Evolutionary conservation across 371 early-diverging fungal genomes (phyloP), one percentile per base, ranked within the genome.

Genomic region (Zopfochytrium polystomum): DNA sequence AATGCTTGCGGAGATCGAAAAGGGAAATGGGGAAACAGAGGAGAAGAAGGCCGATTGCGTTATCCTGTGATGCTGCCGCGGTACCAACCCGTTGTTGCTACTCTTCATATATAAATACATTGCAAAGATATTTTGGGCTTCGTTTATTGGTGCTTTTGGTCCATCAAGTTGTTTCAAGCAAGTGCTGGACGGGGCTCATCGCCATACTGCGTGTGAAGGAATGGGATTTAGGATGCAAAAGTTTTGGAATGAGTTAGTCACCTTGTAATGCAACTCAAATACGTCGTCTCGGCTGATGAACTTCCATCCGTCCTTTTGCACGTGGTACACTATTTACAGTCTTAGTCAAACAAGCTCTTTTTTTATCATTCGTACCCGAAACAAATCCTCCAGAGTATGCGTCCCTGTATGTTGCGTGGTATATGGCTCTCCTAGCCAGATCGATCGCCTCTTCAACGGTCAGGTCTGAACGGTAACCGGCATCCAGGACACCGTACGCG

Each of bases 401-500:
- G 85, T 99, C 99, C 66, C 99, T 87, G 79, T 92, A 91, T 35
- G 98, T 93, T 46, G 99, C 99, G 72, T 99, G 98, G 80, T 91
- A 98, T 64, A 99, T 99, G 11, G 99, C 89, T 47, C 96, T 83
- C 63, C 88, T 87, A 26, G 92, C 99, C 46, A 99, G 77, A 45
- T 98, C 97, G 58, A 95, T 78, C 31, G 99, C 99, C 59, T 99
- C 99, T 13, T 87, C 87, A 3, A 89, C 87, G 3, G 84, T 78
- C 80, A 99, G 63, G 70, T 99, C 96, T 71, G 79, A 87, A 58
- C 85, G 85, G 76, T 95, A 99, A 43, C 87, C 91, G 43, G 89
- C 79, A 71, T 96, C 96, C 55, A 99, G 82, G 27, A 99, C 91
- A 79, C 99, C 99, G 63, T 84, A 83, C 13, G 76, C 76, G 34